Percentiles rank a stretch among this genome's conserved stretches.
Conservation (phyloP, 805 yeast genomes). For the Tetrapisispora iriomotensis region DNA sequence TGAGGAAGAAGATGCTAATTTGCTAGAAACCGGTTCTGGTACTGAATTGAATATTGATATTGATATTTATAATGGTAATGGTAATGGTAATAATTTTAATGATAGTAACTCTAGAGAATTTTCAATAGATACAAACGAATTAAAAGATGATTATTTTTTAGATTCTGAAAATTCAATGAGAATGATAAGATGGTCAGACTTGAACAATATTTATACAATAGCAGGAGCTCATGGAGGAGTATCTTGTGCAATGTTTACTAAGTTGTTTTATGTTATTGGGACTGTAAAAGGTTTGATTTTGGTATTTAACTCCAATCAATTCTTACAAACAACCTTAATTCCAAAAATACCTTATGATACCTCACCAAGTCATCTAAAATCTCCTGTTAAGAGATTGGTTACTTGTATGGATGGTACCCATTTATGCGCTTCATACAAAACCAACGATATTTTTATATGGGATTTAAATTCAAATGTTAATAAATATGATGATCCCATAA, state of each 20-base stretch:
- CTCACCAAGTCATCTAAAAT: conserved; percentile 21
- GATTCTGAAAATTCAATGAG: neutral
- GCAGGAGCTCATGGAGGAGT: conserved; percentile 43
- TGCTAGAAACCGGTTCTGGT: no score
- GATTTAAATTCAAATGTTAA: conserved; percentile 31
- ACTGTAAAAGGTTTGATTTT: conserved; percentile 58
- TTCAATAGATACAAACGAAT: neutral
- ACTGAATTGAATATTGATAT: no score
- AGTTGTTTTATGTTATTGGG: conserved; percentile 48
- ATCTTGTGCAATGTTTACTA: conserved; percentile 35
- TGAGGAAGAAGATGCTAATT: no score
- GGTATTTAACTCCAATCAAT: conserved; percentile 62
- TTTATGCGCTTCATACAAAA: conserved; percentile 56
- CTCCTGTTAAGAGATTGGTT: conserved; percentile 45
- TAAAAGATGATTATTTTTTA: conserved; percentile 1
- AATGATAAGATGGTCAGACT: conserved; percentile 12
- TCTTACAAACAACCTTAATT: conserved; percentile 32
- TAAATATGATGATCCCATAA: neutral
- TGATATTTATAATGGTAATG: no score
- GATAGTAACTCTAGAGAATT: neutral
- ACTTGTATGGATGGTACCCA: conserved; percentile 61
- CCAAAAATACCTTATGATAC: conserved; percentile 9
- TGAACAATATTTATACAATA: conserved; percentile 18
- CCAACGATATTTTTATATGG: conserved; percentile 66
- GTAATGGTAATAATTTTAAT: no score